Evolutionary conservation across 305 asterid genomes (phyloP), one percentile per base, ranked within the genome.

Genomic region (Fraxinus latifolia): DNA sequence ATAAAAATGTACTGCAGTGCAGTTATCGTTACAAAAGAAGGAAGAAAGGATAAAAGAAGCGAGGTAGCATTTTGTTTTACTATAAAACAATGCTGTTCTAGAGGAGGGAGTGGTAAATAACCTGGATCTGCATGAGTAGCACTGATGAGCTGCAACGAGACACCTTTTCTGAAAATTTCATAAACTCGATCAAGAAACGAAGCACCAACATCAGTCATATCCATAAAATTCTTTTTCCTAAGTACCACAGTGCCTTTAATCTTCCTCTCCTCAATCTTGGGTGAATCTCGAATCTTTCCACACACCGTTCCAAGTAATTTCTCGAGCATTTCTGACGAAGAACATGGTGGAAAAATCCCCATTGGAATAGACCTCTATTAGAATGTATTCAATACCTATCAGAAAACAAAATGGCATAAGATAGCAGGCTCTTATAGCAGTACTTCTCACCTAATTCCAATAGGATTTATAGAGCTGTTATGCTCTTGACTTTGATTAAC

Each of bases 141-240:
- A 79, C 88, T 84, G 39, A 88, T 77, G 29, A 88, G 91, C 84
- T 85, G 88, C 76, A 88, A 58, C 8, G 77, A 84, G 15, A 88
- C 91, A 70, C 72, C 84, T 37, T 77, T 65, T 0, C 88, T 88
- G 60, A 88, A 81, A 71, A 88, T 42, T 73, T 88, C 89, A 39
- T 86, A 79, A 19, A 82, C 11, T 14, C 82, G 72, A 71, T 84
- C 88, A 37, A 81, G 72, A 17, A 85, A 47, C 23, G 88, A 82
- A 55, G 83, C 77, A 33, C 76, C 60, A 72, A 65, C 71, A 77
- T 81, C 88, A 25, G 80, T 79, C 32, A 77, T 67, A 50, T 79
- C 88, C 58, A 86, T 25, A 75, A 84, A 74, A 21, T 77, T 84
- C 81, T 85, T 86, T 86, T 88, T 88, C 85, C 85, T 80, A 65